phyloP scores from a whole-genome alignment of 257 asterid species.

The Fraxinus pennsylvanica region DNA sequence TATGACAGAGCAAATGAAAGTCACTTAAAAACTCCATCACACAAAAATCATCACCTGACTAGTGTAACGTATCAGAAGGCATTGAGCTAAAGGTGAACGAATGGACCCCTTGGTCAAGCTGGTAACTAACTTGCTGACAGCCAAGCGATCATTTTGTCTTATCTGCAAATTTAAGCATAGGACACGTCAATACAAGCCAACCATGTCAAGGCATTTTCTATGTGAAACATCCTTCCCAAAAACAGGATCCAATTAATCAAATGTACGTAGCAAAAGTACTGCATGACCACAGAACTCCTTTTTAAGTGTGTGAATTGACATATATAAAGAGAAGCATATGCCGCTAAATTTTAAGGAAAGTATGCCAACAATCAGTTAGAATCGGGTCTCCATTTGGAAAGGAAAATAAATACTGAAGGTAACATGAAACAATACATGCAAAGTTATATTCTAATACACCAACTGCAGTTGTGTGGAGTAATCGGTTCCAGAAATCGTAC shows the following conservation, averaged over 20 bases:
- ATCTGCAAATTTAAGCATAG: slow-evolving; percentile 51
- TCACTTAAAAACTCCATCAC: slow-evolving; percentile 20
- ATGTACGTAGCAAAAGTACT: neutral
- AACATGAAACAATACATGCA: neutral
- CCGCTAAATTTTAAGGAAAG: neutral
- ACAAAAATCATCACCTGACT: slow-evolving; percentile 60
- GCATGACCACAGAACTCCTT: neutral
- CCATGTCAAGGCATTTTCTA: slow-evolving; percentile 13
- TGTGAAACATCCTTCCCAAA: slow-evolving; percentile 15
- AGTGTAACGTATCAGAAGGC: slow-evolving; percentile 89
- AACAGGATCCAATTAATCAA: neutral
- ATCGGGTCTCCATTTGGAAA: neutral
- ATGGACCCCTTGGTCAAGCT: slow-evolving; percentile 87
- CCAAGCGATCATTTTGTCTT: slow-evolving; percentile 89
- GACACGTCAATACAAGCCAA: slow-evolving; percentile 25
- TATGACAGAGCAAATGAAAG: slow-evolving; percentile 16
- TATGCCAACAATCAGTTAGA: neutral
- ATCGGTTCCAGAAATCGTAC: neutral
- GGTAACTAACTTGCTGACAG: slow-evolving; percentile 78
- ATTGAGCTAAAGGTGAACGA: slow-evolving; percentile 92
- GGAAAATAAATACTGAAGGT: neutral
- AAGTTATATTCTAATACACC: neutral
- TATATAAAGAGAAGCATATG: neutral
- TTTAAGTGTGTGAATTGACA: slow-evolving; percentile 8
- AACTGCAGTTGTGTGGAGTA: neutral